Percentiles rank a stretch among this genome's conserved stretches.
phyloP scores from a whole-genome alignment of 345 rosid genomes.

The Dipteronia dyeriana region DNA sequence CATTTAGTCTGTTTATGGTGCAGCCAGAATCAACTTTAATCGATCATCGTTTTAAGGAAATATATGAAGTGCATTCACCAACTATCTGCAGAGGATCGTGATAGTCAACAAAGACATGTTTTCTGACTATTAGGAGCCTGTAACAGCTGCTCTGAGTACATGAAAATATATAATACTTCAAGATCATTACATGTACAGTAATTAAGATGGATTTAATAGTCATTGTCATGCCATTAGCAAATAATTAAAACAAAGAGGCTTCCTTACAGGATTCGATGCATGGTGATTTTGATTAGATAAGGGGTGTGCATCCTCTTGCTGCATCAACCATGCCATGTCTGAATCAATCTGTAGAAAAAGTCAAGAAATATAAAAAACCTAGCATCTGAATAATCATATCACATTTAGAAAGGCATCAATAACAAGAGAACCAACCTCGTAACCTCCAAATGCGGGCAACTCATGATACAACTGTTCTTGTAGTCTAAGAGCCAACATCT shows the following conservation, averaged over 20 bases:
- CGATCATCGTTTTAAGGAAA: neutral
- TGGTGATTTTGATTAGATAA: conserved; percentile 34
- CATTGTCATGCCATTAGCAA: neutral
- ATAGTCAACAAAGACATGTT: neutral
- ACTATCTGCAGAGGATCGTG: neutral
- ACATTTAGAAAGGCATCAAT: neutral
- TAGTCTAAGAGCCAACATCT: conserved; percentile 78
- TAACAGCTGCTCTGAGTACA: neutral
- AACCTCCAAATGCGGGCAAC: conserved; percentile 31
- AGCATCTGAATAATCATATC: conserved; percentile 10
- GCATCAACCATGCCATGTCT: conserved; percentile 57
- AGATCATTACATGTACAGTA: neutral
- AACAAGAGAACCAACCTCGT: conserved; percentile 47
- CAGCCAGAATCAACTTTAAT: neutral
- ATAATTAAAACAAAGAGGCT: conserved; percentile 7
- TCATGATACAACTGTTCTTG: conserved; percentile 89
- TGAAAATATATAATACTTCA: neutral
- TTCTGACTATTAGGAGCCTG: neutral
- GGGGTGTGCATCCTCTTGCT: conserved; percentile 58
- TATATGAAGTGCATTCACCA: neutral
- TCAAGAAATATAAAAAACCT: conserved; percentile 13
- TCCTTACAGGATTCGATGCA: conserved; percentile 43
- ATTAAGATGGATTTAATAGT: neutral
- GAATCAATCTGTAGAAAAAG: conserved; percentile 57
- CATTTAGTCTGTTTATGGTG: neutral